phyloP scores from a whole-genome alignment of 129 eudicot genomes.

The Logfia minima region DNA sequence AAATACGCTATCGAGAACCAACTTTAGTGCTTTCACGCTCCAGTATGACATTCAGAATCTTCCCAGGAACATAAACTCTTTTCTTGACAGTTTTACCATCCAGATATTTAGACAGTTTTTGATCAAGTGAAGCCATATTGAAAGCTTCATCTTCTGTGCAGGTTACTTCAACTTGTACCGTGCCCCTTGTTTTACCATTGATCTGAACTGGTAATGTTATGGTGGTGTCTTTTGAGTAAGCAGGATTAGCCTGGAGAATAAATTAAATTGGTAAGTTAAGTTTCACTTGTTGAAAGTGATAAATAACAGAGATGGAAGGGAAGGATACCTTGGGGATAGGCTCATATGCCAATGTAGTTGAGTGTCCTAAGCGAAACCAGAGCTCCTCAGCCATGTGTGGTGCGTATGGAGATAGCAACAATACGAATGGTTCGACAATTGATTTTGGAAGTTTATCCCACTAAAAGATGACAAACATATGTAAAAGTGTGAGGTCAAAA shows the following conservation, averaged over 20 bases:
- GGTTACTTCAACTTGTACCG: slow-evolving; percentile 73
- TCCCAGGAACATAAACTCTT: slow-evolving; percentile 80
- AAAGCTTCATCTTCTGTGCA: slow-evolving; percentile 91
- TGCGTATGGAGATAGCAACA: slow-evolving; percentile 88
- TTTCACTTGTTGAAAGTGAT: neutral
- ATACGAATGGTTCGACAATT: slow-evolving; percentile 60
- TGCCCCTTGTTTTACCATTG: slow-evolving; percentile 95
- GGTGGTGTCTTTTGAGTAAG: slow-evolving; percentile 71
- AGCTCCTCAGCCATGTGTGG: slow-evolving; percentile 99
- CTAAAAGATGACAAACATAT: slow-evolving; percentile 36
- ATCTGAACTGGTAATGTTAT: slow-evolving; percentile 86
- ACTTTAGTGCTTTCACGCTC: slow-evolving; percentile 56
- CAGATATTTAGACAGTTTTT: slow-evolving; percentile 70
- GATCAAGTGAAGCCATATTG: slow-evolving; percentile 56
- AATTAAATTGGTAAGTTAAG: neutral
- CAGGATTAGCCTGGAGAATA: slow-evolving; percentile 62
- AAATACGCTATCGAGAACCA: slow-evolving; percentile 34
- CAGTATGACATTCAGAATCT: slow-evolving; percentile 75
- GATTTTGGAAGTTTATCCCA: slow-evolving; percentile 89
- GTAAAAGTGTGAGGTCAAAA: neutral
- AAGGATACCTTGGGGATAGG: slow-evolving; percentile 81
- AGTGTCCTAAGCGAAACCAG: slow-evolving; percentile 90
- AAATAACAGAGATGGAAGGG: neutral
- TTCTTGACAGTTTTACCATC: slow-evolving; percentile 72
- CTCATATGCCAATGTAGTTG: slow-evolving; percentile 64